Percentiles rank a stretch among this genome's conserved stretches.
phyloP scores from a whole-genome alignment of 176 grass and related monocot genomes.

The Oryza glaberrima region DNA sequence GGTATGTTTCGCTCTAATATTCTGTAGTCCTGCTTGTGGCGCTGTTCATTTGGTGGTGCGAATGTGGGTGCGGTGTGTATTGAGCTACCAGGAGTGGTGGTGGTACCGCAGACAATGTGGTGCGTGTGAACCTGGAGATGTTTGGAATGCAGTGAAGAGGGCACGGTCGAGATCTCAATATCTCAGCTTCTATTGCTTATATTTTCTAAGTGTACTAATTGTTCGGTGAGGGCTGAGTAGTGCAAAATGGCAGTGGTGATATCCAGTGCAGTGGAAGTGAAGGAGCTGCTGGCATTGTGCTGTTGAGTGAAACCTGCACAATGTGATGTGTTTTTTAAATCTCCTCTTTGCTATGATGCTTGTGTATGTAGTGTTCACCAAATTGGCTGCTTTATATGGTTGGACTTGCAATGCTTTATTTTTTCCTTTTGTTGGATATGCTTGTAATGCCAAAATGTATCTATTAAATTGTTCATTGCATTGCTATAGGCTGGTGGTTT shows the following conservation, averaged over 20 bases:
- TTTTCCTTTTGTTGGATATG: background rate
- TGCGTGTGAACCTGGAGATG: conserved; percentile 1
- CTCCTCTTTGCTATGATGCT: conserved; percentile 3
- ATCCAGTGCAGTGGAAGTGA: conserved; percentile 16
- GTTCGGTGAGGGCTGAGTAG: background rate
- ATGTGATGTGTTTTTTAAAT: conserved; percentile 3
- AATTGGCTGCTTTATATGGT: background rate
- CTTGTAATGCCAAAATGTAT: background rate
- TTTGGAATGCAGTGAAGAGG: conserved; percentile 27
- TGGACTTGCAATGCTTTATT: background rate
- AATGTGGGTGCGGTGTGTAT: conserved; percentile 22
- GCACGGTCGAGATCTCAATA: conserved; percentile 21
- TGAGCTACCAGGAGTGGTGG: background rate
- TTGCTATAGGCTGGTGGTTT: background rate
- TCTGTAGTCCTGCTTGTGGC: conserved; percentile 4
- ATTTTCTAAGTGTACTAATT: conserved; percentile 22
- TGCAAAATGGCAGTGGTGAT: background rate
- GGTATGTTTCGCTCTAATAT: conserved; percentile 46
- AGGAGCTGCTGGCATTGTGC: conserved; percentile 25
- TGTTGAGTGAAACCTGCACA: background rate
- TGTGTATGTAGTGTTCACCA: conserved; percentile 5
- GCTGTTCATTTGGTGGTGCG: conserved; percentile 24
- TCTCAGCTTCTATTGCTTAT: conserved; percentile 23
- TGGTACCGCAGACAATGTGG: background rate
- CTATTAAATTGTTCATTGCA: background rate